Percentiles rank a stretch among this genome's conserved stretches.
Conservation (phyloP, 305 asterid species). For the Solanum hybrid region DNA sequence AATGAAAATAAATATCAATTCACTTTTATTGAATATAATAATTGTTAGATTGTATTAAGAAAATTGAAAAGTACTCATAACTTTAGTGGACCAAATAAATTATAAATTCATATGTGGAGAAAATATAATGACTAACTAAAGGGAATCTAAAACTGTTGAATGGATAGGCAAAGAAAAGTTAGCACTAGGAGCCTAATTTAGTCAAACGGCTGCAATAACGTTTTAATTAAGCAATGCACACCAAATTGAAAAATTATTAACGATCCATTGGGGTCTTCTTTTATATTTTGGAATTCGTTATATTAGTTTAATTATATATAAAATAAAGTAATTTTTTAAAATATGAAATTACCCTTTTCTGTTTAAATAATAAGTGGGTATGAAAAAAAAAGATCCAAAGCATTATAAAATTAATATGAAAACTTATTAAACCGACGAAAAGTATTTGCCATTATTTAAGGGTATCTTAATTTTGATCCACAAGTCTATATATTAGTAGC, state of each 20-base stretch:
- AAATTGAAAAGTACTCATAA: not conserved
- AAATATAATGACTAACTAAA: not conserved
- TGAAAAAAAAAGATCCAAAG: not conserved
- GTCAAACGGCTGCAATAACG: not conserved
- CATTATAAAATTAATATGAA: not conserved
- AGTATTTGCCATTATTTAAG: not conserved
- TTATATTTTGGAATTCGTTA: not conserved
- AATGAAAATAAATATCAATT: not conserved
- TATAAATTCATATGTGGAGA: not conserved
- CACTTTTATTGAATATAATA: not conserved
- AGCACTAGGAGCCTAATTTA: not conserved
- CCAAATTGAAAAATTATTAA: not conserved
- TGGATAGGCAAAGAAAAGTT: not conserved
- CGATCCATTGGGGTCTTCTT: not conserved
- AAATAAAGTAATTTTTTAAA: not conserved
- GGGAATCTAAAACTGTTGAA: not conserved
- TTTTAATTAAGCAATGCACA: not conserved
- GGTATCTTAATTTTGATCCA: not conserved
- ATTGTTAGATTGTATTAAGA: not conserved
- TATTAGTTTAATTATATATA: not conserved
- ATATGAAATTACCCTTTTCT: not conserved
- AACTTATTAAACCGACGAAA: not conserved
- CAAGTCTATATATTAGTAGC: not conserved
- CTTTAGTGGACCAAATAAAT: not conserved
- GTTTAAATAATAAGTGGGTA: not conserved